These are phyloP conservation scores for Luvunga scandens DNA, from an alignment of 345 rosid genomes.

Conservation along the genomic window DNA sequence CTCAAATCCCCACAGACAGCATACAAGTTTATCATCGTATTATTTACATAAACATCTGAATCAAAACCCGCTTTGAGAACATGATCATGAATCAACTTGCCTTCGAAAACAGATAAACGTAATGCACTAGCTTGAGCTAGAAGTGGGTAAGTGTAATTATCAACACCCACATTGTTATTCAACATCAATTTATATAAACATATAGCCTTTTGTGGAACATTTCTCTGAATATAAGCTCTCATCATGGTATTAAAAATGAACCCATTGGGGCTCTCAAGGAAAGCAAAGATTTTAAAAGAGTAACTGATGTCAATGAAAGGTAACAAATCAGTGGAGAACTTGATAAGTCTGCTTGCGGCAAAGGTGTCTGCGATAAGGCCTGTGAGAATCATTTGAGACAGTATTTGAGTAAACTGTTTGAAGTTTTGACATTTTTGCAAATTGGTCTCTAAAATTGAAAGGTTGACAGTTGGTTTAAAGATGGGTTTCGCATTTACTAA, in stretches of 20 bases:
- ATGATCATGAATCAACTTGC: conserved; percentile 46
- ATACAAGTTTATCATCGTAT: conserved; percentile 50
- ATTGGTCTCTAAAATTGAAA: conserved; percentile 31
- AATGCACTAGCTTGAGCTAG: conserved; percentile 42
- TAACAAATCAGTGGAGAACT: conserved; percentile 38
- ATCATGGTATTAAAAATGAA: conserved; percentile 50
- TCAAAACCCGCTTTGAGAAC: conserved; percentile 41
- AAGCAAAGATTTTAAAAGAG: conserved; percentile 37
- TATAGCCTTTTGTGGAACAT: conserved; percentile 30
- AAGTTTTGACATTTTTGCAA: conserved; percentile 35
- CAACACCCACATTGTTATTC: conserved; percentile 25
- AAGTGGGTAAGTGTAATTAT: conserved; percentile 53
- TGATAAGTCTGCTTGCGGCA: conserved; percentile 47
- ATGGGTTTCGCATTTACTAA: conserved; percentile 9
- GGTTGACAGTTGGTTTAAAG: conserved; percentile 31
- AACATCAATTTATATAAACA: conserved; percentile 46
- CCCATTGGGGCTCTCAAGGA: conserved; percentile 41
- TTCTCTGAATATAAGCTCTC: conserved; percentile 38
- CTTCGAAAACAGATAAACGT: conserved; percentile 36
- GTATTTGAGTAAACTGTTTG: conserved; percentile 50
- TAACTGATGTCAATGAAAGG: conserved; percentile 27
- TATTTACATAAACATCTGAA: conserved; percentile 46
- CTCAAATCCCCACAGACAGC: conserved; percentile 38
- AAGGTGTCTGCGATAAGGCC: conserved; percentile 42
- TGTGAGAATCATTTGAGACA: conserved; percentile 49